A percentile compares a stretch with the other conserved stretches of the same genome.
Evolutionary conservation across 345 rosid genomes (phyloP).

Genomic region (Gossypium ekmanianum): DNA sequence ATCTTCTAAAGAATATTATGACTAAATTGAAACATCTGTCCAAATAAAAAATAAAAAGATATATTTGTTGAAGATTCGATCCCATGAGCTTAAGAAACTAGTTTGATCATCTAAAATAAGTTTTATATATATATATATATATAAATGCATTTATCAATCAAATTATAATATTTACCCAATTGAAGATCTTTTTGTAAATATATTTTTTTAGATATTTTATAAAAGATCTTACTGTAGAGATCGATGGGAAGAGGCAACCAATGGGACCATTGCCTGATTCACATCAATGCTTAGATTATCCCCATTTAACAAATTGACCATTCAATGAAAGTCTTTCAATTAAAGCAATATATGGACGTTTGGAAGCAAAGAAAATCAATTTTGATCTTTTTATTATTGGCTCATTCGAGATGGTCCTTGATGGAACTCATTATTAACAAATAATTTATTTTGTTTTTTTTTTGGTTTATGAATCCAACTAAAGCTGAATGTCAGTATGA

Average conservation of each 20-base stretch:
- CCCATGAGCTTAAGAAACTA: too few species aligned
- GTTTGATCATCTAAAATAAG: too few species aligned
- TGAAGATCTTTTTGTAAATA: too few species aligned
- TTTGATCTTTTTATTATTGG: neutral
- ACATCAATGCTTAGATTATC: neutral
- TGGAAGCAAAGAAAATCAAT: neutral
- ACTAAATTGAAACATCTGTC: too few species aligned
- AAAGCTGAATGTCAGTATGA: too few species aligned
- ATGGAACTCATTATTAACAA: neutral
- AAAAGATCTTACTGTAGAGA: neutral
- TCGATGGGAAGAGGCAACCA: neutral
- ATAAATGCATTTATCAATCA: too few species aligned
- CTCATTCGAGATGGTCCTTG: neutral
- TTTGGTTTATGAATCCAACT: neutral
- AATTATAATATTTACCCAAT: too few species aligned
- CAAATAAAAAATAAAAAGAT: too few species aligned
- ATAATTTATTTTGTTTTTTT: too few species aligned
- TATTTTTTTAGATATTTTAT: neutral
- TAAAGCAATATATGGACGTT: neutral
- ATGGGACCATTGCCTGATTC: neutral
- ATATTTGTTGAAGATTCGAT: too few species aligned
- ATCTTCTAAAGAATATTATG: too few species aligned
- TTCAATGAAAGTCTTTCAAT: neutral
- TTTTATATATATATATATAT: too few species aligned
- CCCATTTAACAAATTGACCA: neutral